phyloP scores from a whole-genome alignment of 2,329 filamentous ascomycete species.

The Didymella segeticola region DNA sequence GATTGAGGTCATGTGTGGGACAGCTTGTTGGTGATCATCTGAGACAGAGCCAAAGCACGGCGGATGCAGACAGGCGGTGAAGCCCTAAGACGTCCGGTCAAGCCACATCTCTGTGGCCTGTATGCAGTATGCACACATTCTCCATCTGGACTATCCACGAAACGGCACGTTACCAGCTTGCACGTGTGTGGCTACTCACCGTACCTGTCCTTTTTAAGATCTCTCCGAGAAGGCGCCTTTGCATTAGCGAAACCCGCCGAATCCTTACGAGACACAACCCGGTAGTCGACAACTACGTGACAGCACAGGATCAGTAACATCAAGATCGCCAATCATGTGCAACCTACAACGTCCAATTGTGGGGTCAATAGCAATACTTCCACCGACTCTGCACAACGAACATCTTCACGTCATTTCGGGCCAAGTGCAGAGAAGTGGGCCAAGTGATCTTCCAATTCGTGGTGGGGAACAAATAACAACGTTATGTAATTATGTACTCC shows the following conservation, averaged over 20 bases:
- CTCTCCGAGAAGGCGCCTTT: slow-evolving; percentile 1
- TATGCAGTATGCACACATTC: not conserved
- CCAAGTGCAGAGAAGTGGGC: no score
- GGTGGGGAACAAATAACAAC: no score
- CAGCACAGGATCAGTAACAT: not conserved
- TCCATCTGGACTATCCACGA: not conserved
- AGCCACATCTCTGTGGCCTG: slow-evolving; percentile 1
- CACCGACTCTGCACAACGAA: not conserved
- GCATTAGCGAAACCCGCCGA: not conserved
- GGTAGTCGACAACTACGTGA: not conserved
- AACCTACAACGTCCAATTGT: not conserved
- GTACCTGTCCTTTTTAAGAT: not conserved
- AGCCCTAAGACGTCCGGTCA: slow-evolving; percentile 2
- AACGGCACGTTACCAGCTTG: not conserved
- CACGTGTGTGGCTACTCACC: not conserved
- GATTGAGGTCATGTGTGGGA: not conserved
- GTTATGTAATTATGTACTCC: no score
- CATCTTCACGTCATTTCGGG: no score
- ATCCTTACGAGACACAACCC: not conserved
- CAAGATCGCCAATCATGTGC: not conserved
- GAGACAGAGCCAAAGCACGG: not conserved
- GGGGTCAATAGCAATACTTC: not conserved
- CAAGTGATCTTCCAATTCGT: no score
- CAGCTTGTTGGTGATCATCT: not conserved
- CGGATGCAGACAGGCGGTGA: slow-evolving; percentile 10